phyloP scores from a whole-genome alignment of 805 yeast genomes.

The Candida ortonii region DNA sequence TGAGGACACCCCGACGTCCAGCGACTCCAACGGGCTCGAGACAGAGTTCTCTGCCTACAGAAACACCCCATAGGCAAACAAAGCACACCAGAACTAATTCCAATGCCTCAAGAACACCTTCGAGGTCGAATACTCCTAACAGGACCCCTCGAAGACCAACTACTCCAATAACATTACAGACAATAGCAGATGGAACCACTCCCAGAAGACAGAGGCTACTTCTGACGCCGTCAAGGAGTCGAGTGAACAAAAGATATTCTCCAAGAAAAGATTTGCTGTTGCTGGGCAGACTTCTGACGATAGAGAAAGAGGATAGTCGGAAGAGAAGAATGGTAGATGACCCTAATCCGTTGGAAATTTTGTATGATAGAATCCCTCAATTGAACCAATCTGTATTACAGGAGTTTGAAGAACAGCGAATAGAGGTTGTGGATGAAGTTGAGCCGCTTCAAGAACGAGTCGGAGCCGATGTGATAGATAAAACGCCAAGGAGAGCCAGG shows the following conservation, averaged over 20 bases:
- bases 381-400: conserved; percentile 3
- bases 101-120: conserved; percentile 14
- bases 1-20: conserved; percentile 5
- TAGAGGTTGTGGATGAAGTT: neutral
- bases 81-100: conserved; percentile 10
- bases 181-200: conserved; percentile 30
- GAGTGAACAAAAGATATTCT: conserved; percentile 27
- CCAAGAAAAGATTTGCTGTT: conserved; percentile 31
- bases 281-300: conserved; percentile 30
- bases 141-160: conserved; percentile 29
- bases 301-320: conserved; percentile 22
- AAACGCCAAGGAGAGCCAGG: conserved; percentile 21
- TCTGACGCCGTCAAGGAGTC: conserved; percentile 28
- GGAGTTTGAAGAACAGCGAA: neutral
- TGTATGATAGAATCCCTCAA: conserved; percentile 15
- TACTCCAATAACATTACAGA: conserved; percentile 32
- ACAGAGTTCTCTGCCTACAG: conserved; percentile 1
- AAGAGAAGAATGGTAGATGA: conserved; percentile 19
- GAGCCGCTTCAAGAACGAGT: neutral
- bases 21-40: conserved; percentile 6
- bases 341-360: conserved; percentile 12
- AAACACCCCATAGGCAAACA: conserved; percentile 6
- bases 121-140: conserved; percentile 18
- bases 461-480: conserved; percentile 15
- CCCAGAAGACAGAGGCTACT: conserved; percentile 30